Evolutionary conservation across 805 yeast genomes (phyloP), one percentile per base, ranked within the genome.

Genomic region (Ogataea methylovora): DNA sequence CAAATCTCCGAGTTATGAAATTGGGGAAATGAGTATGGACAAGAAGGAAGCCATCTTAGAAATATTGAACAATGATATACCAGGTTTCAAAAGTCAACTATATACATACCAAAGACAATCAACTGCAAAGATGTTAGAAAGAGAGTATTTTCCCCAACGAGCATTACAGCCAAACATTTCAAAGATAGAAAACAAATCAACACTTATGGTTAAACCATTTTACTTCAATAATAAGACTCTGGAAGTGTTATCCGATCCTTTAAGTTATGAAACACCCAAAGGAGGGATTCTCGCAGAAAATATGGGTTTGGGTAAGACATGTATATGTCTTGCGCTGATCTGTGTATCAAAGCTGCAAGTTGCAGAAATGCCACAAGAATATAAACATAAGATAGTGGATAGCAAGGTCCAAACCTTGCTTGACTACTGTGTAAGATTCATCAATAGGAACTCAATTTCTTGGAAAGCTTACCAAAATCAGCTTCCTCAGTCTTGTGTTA

Each of bases 301-400:
- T 63, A 76, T 76, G 83, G 84, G 84, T 1, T 56, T 76, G 26
- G 84, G 84, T 0, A 76, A 76, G 47, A 76, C 84, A 0, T 63
- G 75, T 32, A 76, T 76, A 5, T 74, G 80, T 43, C 52, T 77
- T 19, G 72, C 78, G 4, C 55, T 76, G 32, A 64, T 80, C 1
- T 70, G 80, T 41, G 45, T 69, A 7, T 69, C 86, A 0, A 74
- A 69, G 41, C 56, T 52, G 44, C 81, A 79, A 32, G 46, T 67
- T 2, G 64, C 82, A 0, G 52, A 53, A 24, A 58, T 64, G 3
- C 80, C 81, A 0, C 46, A 46, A 3, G 34, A 34, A n/a, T 40
- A 33, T 24, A 43, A 17, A 24, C 17, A 20, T 27, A 46, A 27
- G 32, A 28, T 5, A 35, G 30, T 25, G 15, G 61, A 39, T 44